Base-by-base conservation (phyloP, 1,284 basidiomycete genomes). In the Apiotrichum laibachii region DNA sequence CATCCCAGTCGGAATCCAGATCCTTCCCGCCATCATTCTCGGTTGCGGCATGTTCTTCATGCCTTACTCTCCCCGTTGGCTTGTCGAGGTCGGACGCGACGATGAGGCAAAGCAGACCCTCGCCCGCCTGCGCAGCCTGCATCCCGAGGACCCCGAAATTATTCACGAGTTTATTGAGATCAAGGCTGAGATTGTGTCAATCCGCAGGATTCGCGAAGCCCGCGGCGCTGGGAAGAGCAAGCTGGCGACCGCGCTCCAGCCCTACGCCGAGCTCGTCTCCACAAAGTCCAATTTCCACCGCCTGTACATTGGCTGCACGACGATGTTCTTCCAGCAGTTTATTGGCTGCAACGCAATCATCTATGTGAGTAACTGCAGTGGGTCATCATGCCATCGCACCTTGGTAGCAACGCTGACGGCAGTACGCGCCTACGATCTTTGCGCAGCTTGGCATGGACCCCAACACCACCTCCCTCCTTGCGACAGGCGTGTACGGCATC, bases 401-500 rank as follows among this genome's bases (percentile, higher is more conserved):
- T n/a, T n/a, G n/a, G n/a, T n/a, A n/a, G n/a, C n/a, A n/a, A n/a
- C n/a, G n/a, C n/a, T n/a, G n/a, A n/a, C n/a, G n/a, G n/a, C n/a
- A n/a, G n/a, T 56, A 50, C 35, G 50, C 34, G 16, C 63, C 57
- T 15, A 57, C 67, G 45, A 61, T 77, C 45, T 75, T 77, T 61
- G 55, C 50, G 12, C 62, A 62, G 6, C 61, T 77, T n/a, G 70
- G 70, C 16, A 45, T 65, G 18, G 58, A 61, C 52, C 56, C 67
- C 7, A 68, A 62, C 52, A 70, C 68, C 15, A 66, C 65, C 1
- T 67, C 66, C 21, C 64, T 77, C 21, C 62, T 75, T 13, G 65
- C 71, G 0, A 76, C 75, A 2, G 77, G 75, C 16, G 59, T 76
- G 31, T 77, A 72, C 60, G 75, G 75, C 46, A 61, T 76, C 53